Percentiles rank a stretch among this genome's conserved stretches.
Evolutionary conservation across 1,284 basidiomycete genomes (phyloP).

Genomic region (Boletus chippewaensis): DNA sequence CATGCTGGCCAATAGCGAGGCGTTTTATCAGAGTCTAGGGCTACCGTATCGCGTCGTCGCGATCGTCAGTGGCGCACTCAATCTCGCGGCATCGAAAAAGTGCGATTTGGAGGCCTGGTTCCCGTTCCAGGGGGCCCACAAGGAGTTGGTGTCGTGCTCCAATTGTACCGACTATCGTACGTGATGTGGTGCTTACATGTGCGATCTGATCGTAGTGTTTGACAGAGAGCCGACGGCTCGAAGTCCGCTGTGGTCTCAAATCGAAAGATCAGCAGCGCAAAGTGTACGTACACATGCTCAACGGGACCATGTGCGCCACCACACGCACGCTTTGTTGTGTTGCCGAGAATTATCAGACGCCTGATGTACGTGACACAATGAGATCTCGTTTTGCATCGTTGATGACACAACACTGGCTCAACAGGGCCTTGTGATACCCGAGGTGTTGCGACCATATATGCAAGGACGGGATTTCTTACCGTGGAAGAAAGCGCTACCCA

Average conservation of each 20-base stretch:
- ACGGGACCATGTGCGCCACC: conserved; percentile 96
- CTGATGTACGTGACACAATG: conserved; percentile 56
- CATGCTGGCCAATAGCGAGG: conserved; percentile 89
- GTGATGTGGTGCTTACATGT: conserved; percentile 23
- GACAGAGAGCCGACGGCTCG: conserved; percentile 81
- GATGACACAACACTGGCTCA: background rate
- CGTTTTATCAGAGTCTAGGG: conserved; percentile 91
- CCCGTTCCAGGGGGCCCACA: conserved; percentile 94
- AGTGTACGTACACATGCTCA: conserved; percentile 94
- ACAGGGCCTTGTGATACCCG: conserved; percentile 84
- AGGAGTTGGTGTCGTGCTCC: conserved; percentile 89
- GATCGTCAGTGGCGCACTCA: conserved; percentile 96
- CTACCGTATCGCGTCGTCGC: conserved; percentile 88
- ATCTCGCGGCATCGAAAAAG: conserved; percentile 96
- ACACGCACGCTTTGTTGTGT: conserved; percentile 95
- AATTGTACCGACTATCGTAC: conserved; percentile 94
- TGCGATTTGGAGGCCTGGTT: conserved; percentile 99
- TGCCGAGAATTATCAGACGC: conserved; percentile 98
- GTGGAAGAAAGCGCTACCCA: conserved; percentile 79
- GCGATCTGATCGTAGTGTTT: background rate
- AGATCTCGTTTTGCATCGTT: background rate
- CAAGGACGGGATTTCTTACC: conserved; percentile 92
- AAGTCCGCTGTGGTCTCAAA: conserved; percentile 87
- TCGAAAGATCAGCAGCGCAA: conserved; percentile 82
- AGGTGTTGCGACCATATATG: conserved; percentile 91